Evolutionary conservation across 371 early-diverging fungal species (phyloP).

Genomic region (Syncephalastrum contaminatum): DNA sequence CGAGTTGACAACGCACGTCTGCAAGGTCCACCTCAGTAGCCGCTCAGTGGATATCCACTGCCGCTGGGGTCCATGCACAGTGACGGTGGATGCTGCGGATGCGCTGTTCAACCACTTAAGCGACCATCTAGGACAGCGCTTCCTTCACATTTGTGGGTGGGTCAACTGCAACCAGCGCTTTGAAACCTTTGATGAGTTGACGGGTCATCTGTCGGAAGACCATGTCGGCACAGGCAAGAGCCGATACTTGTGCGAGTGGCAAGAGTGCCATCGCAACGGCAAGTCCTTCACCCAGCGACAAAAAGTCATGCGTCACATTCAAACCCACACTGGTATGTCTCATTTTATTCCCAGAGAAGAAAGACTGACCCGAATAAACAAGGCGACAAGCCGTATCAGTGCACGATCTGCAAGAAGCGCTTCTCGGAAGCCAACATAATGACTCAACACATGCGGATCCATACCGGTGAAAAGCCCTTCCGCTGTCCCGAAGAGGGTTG

Average conservation of each 20-base stretch:
- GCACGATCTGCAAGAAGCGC: slow-evolving; percentile 73
- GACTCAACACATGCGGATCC: slow-evolving; percentile 81
- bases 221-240: slow-evolving; percentile 74
- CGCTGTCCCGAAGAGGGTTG: slow-evolving; percentile 71
- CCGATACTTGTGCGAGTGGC: slow-evolving; percentile 82
- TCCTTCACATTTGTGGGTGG: slow-evolving; percentile 64
- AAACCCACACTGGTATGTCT: slow-evolving; percentile 65
- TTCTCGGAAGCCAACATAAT: slow-evolving; percentile 82
- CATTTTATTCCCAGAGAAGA: neutral
- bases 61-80: slow-evolving; percentile 76
- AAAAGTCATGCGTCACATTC: slow-evolving; percentile 85
- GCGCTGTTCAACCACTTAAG: slow-evolving; percentile 68
- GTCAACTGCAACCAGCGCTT: slow-evolving; percentile 52
- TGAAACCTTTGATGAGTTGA: slow-evolving; percentile 64
- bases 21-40: slow-evolving; percentile 71
- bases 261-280: slow-evolving; percentile 67
- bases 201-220: slow-evolving; percentile 69
- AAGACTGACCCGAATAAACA: no score
- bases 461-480: slow-evolving; percentile 89
- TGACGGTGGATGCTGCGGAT: slow-evolving; percentile 51
- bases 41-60: slow-evolving; percentile 55
- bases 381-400: slow-evolving; percentile 85
- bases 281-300: slow-evolving; percentile 73
- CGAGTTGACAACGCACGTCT: slow-evolving; percentile 80
- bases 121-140: slow-evolving; percentile 50